These are phyloP conservation scores for Exserohilum turcica DNA, from an alignment of 2,329 filamentous ascomycete genomes.

Conservation along the genomic window DNA sequence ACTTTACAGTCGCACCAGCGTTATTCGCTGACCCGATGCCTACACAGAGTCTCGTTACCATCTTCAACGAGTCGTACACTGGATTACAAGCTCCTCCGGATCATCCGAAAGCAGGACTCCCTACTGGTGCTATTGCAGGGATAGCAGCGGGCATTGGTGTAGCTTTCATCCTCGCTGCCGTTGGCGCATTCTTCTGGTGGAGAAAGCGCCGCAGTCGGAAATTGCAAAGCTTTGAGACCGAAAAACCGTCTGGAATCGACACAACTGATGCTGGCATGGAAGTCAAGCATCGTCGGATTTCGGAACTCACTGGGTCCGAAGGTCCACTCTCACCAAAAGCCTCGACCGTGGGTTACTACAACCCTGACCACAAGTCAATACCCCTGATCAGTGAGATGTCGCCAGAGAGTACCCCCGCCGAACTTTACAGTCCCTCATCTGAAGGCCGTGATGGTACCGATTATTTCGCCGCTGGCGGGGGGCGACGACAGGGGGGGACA, in stretches of 20 bases:
- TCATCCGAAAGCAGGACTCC: constrained; percentile 20
- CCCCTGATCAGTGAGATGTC: constrained; percentile 43
- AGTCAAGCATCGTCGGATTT: constrained; percentile 40
- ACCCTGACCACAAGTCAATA: constrained; percentile 30
- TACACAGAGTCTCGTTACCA: constrained; percentile 24
- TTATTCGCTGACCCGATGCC: constrained; percentile 29
- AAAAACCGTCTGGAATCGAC: constrained; percentile 24
- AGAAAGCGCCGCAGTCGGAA: constrained; percentile 25
- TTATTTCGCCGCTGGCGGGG: constrained; percentile 34
- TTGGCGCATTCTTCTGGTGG: constrained; percentile 38
- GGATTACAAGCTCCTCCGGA: constrained; percentile 1
- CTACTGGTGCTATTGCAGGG: constrained; percentile 40
- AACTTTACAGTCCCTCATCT: constrained; percentile 41
- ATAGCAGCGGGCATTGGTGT: constrained; percentile 43
- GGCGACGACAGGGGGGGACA: constrained; percentile 29
- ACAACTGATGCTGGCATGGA: constrained; percentile 18
- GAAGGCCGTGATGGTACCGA: constrained; percentile 22
- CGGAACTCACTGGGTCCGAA: constrained; percentile 44
- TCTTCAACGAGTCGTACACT: constrained; percentile 28
- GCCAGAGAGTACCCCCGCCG: constrained; percentile 39
- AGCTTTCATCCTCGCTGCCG: constrained; percentile 28
- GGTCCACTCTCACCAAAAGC: constrained; percentile 32
- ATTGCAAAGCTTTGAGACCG: background rate
- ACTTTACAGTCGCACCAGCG: constrained; percentile 42
- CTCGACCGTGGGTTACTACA: constrained; percentile 34